Evolutionary conservation across 2,329 filamentous ascomycete genomes (phyloP).

Genomic region (Claviceps quebecensis): DNA sequence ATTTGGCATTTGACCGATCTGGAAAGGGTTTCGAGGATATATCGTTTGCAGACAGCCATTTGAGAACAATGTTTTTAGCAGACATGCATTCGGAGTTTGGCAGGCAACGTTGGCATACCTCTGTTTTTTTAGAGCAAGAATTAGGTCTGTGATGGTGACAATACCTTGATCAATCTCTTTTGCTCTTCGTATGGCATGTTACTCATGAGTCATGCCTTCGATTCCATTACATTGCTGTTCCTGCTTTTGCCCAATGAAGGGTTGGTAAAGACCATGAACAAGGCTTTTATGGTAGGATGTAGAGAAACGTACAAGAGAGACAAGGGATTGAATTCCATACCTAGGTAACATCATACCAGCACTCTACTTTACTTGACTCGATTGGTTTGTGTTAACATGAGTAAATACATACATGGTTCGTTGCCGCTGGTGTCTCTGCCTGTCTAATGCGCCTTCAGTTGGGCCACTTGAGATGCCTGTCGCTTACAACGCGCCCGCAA

Average conservation of each 20-base stretch:
- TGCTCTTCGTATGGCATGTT: not conserved
- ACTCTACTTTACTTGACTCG: not conserved
- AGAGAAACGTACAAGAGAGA: not conserved
- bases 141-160: not conserved
- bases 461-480: too few relatives aligned
- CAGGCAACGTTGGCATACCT: constrained; percentile 5
- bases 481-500: too few relatives aligned
- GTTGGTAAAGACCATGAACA: not conserved
- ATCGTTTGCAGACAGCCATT: not conserved
- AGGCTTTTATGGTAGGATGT: not conserved
- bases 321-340: not conserved
- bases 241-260: not conserved
- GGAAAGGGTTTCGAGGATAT: not conserved
- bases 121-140: constrained; percentile 3
- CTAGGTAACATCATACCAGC: not conserved
- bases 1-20: constrained; percentile 1
- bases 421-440: too few relatives aligned
- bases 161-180: not conserved
- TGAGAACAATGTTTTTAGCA: not conserved
- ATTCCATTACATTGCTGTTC: not conserved
- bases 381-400: not conserved
- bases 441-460: too few relatives aligned
- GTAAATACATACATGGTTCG: not conserved
- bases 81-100: constrained; percentile 9
- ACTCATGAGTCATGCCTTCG: not conserved